These are phyloP conservation scores for Aureobasidium subglaciale DNA, from an alignment of 2,329 filamentous ascomycete genomes.

Conservation along the genomic window DNA sequence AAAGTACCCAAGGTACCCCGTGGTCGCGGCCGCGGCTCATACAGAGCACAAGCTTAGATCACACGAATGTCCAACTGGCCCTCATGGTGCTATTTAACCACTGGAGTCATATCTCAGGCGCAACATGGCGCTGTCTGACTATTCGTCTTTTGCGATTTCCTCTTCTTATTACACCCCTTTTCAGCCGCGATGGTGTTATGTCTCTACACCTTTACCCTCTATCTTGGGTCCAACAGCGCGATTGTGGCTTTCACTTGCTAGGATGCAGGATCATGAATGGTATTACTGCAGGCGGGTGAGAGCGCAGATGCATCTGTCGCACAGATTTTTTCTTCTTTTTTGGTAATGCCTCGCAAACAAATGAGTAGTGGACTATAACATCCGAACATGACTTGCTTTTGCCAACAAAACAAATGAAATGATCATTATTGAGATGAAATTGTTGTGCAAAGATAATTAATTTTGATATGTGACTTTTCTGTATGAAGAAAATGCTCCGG, in stretches of 20 bases:
- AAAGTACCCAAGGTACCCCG: slow-evolving; percentile 2
- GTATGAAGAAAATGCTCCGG: no score
- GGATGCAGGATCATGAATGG: not conserved
- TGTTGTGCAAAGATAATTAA: not conserved
- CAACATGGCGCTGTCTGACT: slow-evolving; percentile 3
- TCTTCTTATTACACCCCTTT: not conserved
- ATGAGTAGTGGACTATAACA: not conserved
- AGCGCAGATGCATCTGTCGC: not conserved
- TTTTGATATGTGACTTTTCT: not conserved
- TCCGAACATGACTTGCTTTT: not conserved
- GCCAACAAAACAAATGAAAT: not conserved
- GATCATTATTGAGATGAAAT: not conserved
- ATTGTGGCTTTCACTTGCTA: slow-evolving; percentile 2
- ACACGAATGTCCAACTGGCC: not conserved
- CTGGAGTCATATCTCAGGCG: not conserved
- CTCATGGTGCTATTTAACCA: not conserved
- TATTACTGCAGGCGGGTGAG: not conserved
- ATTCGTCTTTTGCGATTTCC: not conserved
- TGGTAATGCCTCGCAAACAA: not conserved
- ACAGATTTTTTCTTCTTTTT: not conserved
- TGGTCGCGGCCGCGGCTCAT: not conserved
- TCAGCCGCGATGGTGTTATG: not conserved
- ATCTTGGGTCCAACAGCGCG: not conserved
- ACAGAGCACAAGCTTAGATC: not conserved
- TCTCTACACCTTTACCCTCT: not conserved